Conservation (phyloP, 2,329 filamentous ascomycete species). For the Aspergillus sp. region DNA sequence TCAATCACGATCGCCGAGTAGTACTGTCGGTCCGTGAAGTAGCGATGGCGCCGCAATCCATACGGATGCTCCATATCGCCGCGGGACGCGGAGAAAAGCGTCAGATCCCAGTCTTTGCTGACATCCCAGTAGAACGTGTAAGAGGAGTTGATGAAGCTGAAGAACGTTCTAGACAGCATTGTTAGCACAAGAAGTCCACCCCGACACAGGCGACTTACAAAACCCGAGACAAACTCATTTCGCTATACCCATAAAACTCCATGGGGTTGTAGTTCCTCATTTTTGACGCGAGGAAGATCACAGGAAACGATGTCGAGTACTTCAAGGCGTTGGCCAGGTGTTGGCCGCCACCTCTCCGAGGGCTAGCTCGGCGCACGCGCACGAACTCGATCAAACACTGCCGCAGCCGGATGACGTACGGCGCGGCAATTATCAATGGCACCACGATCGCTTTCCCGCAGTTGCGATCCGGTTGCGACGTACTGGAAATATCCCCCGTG, state of each 20-base stretch:
- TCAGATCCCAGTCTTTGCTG: conserved; percentile 91
- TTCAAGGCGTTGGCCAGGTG: conserved; percentile 91
- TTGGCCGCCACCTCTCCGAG: conserved; percentile 57
- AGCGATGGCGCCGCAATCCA: conserved; percentile 64
- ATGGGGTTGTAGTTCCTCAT: conserved; percentile 54
- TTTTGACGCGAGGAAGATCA: conserved; percentile 70
- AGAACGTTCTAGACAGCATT: conserved; percentile 50
- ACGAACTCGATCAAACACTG: conserved; percentile 86
- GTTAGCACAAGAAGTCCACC: conserved; percentile 1
- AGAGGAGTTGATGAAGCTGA: conserved; percentile 70
- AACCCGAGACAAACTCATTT: conserved; percentile 46
- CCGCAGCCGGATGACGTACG: conserved; percentile 74
- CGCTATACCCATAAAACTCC: conserved; percentile 42
- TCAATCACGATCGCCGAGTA: conserved; percentile 73
- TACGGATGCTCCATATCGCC: conserved; percentile 59
- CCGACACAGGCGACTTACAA: conserved; percentile 33
- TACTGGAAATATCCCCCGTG: conserved; percentile 59
- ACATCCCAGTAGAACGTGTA: conserved; percentile 99
- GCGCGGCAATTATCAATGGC: conserved; percentile 73
- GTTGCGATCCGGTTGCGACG: conserved; percentile 66
- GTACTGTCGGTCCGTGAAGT: conserved; percentile 68
- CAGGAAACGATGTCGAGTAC: conserved; percentile 88
- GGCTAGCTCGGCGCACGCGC: conserved; percentile 52
- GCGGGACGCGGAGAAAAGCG: conserved; percentile 59
- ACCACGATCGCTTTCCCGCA: conserved; percentile 74